Evolutionary conservation across 768 basidiomycete genomes (phyloP).

Genomic region (Clavaria fumosa): DNA sequence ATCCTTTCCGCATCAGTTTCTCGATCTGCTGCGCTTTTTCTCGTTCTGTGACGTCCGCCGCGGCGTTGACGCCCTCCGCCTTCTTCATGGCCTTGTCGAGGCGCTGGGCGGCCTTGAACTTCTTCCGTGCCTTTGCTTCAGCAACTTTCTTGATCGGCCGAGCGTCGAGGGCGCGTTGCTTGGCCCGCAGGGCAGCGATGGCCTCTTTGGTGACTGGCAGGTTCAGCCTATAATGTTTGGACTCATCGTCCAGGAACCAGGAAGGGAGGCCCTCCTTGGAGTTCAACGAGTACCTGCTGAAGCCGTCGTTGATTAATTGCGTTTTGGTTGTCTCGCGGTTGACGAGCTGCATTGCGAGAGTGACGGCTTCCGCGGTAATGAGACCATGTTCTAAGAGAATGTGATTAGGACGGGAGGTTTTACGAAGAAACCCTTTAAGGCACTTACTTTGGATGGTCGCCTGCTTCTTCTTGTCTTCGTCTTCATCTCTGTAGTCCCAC

Average conservation of each 20-base stretch:
- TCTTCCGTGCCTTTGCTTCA: slow-evolving; percentile 96
- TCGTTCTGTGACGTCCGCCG: slow-evolving; percentile 80
- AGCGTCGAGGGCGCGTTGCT: slow-evolving; percentile 87
- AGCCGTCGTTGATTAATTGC: slow-evolving; percentile 85
- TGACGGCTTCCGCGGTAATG: slow-evolving; percentile 77
- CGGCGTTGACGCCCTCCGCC: slow-evolving; percentile 83
- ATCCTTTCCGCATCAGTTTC: slow-evolving; percentile 77
- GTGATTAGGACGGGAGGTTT: slow-evolving; percentile 1
- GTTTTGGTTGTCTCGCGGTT: slow-evolving; percentile 84
- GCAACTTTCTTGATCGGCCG: slow-evolving; percentile 98
- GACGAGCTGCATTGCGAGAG: slow-evolving; percentile 79
- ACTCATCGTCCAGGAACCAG: slow-evolving; percentile 97
- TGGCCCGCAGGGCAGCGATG: slow-evolving; percentile 65
- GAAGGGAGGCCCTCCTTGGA: slow-evolving; percentile 82
- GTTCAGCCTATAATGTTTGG: slow-evolving; percentile 85
- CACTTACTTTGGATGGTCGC: slow-evolving; percentile 51
- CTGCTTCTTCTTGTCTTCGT: slow-evolving; percentile 54
- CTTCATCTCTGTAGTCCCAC: slow-evolving; percentile 73
- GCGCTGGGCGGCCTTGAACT: slow-evolving; percentile 70
- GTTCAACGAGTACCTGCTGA: slow-evolving; percentile 85
- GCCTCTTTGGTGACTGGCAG: slow-evolving; percentile 97
- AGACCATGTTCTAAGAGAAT: slow-evolving; percentile 53
- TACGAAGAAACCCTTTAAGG: slow-evolving; percentile 1
- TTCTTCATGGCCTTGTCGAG: slow-evolving; percentile 91
- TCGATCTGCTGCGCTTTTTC: slow-evolving; percentile 92